Conservation (phyloP, 225 moss, liverwort and hornwort genomes). For the Marchantia paleacea region DNA sequence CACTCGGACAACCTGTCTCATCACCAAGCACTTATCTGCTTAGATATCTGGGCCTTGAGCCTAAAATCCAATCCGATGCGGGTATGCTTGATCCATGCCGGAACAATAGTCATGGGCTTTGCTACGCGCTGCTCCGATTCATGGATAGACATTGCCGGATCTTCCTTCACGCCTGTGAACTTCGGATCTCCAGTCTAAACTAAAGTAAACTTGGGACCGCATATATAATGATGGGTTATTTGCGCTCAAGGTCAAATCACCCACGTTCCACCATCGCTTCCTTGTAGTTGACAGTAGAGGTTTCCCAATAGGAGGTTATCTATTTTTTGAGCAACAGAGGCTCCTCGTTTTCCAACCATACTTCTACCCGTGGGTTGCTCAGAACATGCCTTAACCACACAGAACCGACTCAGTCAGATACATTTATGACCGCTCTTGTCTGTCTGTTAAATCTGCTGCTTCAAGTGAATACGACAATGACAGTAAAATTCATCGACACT, state of each 20-base stretch:
- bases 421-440: no score
- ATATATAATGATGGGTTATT: no score
- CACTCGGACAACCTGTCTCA: background rate
- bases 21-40: background rate
- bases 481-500: background rate
- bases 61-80: background rate
- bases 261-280: background rate
- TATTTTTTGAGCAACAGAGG: background rate
- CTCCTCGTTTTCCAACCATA: background rate
- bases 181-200: no score
- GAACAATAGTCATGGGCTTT: background rate
- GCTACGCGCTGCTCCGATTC: background rate
- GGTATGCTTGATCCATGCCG: background rate
- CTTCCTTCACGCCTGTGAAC: no score
- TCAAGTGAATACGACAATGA: background rate
- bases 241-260: no score
- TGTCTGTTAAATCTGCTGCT: background rate
- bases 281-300: background rate
- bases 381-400: background rate
- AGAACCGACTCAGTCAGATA: background rate
- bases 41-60: background rate
- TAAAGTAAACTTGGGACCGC: no score
- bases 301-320: no score
- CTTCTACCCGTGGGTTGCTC: background rate
- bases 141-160: no score